Evolutionary conservation across 306 rosid species (phyloP).

Genomic region (Trifolium pratense): DNA sequence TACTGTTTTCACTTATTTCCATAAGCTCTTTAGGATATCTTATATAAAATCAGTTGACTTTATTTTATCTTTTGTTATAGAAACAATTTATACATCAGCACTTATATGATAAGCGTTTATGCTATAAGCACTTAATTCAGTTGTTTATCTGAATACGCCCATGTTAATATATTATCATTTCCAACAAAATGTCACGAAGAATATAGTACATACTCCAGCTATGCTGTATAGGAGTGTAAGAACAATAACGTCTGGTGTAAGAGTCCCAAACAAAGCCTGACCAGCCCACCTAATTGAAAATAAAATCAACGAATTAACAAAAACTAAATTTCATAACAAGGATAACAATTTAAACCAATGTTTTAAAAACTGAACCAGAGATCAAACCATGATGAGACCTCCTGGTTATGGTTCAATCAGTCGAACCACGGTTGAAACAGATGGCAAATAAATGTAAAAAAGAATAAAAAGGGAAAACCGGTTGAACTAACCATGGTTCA

Average conservation of each 20-base stretch:
- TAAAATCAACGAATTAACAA: constrained; percentile 20
- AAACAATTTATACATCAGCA: not conserved
- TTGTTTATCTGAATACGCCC: too few relatives aligned
- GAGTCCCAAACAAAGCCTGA: constrained; percentile 98
- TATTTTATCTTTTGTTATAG: not conserved
- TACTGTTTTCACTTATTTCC: not conserved
- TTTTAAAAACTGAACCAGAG: too few relatives aligned
- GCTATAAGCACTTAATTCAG: not conserved
- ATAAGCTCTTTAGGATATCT: not conserved
- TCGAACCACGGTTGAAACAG: too few relatives aligned
- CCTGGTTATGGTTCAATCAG: too few relatives aligned
- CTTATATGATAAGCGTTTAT: not conserved
- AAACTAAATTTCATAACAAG: constrained; percentile 11
- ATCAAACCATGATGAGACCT: too few relatives aligned
- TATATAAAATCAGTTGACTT: not conserved
- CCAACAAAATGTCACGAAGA: constrained; percentile 29
- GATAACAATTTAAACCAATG: not conserved
- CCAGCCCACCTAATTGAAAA: constrained; percentile 91
- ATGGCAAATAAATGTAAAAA: too few relatives aligned
- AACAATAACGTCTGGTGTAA: constrained; percentile 81
- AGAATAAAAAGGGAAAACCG: too few relatives aligned
- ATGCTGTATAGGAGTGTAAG: constrained; percentile 91
- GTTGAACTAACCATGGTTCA: not conserved
- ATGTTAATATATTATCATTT: too few relatives aligned
- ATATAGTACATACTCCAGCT: constrained; percentile 82